These are phyloP conservation scores for Candida qinlingensis DNA, from an alignment of 805 yeast genomes.

Conservation along the genomic window DNA sequence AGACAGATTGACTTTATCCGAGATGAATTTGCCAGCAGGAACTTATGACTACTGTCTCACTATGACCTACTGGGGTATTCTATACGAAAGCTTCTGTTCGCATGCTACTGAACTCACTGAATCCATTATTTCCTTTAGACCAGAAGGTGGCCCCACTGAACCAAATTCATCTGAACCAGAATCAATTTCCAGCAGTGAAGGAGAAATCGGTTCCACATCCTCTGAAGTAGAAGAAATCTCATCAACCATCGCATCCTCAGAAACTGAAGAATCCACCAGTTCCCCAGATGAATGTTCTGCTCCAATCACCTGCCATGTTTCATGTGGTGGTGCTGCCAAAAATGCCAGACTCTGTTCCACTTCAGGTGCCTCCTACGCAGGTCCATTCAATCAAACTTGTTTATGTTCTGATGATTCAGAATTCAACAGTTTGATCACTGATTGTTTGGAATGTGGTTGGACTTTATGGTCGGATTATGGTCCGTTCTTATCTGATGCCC, in stretches of 20 bases:
- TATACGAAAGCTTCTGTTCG: constrained; percentile 2
- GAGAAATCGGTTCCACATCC: neutral
- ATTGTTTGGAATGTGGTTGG: constrained; percentile 33
- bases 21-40: neutral
- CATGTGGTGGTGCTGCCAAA: constrained; percentile 28
- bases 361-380: constrained; percentile 10
- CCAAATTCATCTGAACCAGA: neutral
- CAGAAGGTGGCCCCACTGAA: neutral
- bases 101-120: neutral
- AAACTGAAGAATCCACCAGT: neutral
- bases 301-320: constrained; percentile 25
- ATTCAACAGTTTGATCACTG: constrained; percentile 15
- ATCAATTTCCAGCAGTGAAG: neutral
- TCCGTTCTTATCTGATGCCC: constrained; percentile 13
- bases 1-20: neutral
- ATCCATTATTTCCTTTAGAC: neutral
- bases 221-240: neutral
- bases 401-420: constrained; percentile 15
- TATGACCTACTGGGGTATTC: constrained; percentile 1
- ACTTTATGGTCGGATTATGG: constrained; percentile 29
- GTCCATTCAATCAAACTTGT: constrained; percentile 9
- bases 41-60: constrained; percentile 7
- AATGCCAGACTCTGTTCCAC: constrained; percentile 25
- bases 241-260: neutral
- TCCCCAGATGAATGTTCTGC: constrained; percentile 13